Evolutionary conservation across 768 basidiomycete species (phyloP), one percentile per base, ranked within the genome.

Genomic region (Albatrellus ellisii): DNA sequence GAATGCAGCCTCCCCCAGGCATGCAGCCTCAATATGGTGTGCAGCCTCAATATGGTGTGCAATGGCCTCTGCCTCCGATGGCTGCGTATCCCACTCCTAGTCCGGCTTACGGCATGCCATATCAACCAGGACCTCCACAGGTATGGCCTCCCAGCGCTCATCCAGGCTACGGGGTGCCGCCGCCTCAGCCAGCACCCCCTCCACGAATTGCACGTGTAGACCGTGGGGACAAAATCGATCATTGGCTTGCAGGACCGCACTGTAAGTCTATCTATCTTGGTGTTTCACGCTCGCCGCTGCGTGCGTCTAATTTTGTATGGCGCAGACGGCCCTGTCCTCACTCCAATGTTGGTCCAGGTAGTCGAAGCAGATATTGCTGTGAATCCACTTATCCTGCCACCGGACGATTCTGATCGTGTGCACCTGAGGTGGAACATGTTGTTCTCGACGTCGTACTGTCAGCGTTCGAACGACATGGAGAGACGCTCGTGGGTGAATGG

Each of bases 381-480:
- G 26, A 85, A 86, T 53, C 80, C 83, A 0, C 64, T 84, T 20
- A 62, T 85, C 12, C 52, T 59, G 0, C 75, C 77, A 2, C 15
- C 53, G 53, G 31, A 61, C 57, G 46, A 62, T 18, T 57, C 68
- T 0, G 64, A 70, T 1, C 57, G 61, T 21, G 67, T 69, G 4
- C 71, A 72, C 53, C 61, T 86, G 33, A 72, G 69, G 36, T 85
- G 82, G 80, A 79, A 81, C 59, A 79, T 86, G 76, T 66, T 80
- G 31, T 82, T 75, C 55, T 61, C 64, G 5, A 69, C 79, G 5
- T 70, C 66, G 29, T 66, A 73, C 45, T 75, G 76, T 41, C 71
- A 71, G 49, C 71, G 76, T 43, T 79, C 77, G 4, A 67, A 62
- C n/a, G 83, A 84, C 44, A 64, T 69, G 3, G 47, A 62, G 2